These are phyloP conservation scores for Pseudozyma hubeiensis DNA, from an alignment of 1,284 basidiomycete genomes.

Conservation along the genomic window DNA sequence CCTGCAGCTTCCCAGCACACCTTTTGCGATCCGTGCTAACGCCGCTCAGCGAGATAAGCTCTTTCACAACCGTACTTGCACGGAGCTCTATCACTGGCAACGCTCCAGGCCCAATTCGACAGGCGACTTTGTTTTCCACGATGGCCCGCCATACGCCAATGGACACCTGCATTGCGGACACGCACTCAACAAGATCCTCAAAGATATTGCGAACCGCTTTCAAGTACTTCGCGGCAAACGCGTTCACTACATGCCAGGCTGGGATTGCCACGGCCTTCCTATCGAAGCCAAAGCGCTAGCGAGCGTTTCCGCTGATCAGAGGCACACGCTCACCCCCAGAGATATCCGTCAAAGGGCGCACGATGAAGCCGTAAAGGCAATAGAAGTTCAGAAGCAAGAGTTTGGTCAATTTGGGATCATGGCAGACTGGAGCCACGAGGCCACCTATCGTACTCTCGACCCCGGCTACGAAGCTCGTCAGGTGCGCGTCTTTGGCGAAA, in stretches of 20 bases:
- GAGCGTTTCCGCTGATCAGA: conserved; percentile 73
- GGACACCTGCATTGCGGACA: conserved; percentile 96
- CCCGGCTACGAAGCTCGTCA: conserved; percentile 89
- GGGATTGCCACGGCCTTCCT: conserved; percentile 98
- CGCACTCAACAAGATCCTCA: conserved; percentile 94
- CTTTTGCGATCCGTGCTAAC: conserved; percentile 82
- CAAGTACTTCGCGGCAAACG: conserved; percentile 81
- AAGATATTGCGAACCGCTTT: conserved; percentile 94
- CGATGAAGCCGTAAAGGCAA: conserved; percentile 79
- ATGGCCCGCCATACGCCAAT: conserved; percentile 98
- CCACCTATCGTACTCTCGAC: conserved; percentile 79
- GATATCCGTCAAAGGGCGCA: conserved; percentile 81
- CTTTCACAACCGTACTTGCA: conserved; percentile 78
- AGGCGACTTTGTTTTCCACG: conserved; percentile 82
- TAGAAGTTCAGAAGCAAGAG: conserved; percentile 81
- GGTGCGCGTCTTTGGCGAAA: conserved; percentile 84
- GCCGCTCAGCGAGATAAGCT: conserved; percentile 76
- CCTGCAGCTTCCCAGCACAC: conserved; percentile 84
- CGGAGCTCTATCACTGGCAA: conserved; percentile 87
- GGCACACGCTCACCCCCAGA: conserved; percentile 35
- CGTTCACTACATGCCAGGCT: conserved; percentile 94
- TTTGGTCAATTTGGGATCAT: conserved; percentile 88
- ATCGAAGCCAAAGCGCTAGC: conserved; percentile 72
- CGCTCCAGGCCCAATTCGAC: conserved; percentile 2
- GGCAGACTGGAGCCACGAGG: conserved; percentile 85